Conservation (phyloP, 345 rosid species). For the Lepidium didymum region DNA sequence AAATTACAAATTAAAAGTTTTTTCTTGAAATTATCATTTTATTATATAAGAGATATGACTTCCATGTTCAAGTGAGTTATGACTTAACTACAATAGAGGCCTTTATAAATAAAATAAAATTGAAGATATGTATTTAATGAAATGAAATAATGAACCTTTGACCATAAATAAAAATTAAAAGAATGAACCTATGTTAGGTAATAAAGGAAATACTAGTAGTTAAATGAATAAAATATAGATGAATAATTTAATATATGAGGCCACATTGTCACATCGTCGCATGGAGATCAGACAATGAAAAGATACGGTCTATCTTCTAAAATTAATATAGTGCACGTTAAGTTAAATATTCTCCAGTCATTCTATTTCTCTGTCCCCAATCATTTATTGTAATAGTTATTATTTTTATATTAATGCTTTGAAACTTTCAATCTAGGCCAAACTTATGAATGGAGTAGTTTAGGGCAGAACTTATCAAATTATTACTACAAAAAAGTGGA, state of each 20-base stretch:
- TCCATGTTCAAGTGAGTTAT: too few relatives aligned
- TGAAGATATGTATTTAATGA: too few relatives aligned
- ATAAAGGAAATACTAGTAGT: background rate
- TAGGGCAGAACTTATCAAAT: background rate
- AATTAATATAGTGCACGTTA: conserved; percentile 6
- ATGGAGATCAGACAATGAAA: conserved; percentile 9
- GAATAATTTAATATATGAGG: background rate
- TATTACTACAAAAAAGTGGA: too few relatives aligned
- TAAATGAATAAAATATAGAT: background rate
- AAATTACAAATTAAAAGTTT: too few relatives aligned
- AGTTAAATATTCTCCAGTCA: conserved; percentile 14
- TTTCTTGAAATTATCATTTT: too few relatives aligned
- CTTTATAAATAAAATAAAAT: too few relatives aligned
- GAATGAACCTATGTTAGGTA: background rate
- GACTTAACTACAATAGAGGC: too few relatives aligned
- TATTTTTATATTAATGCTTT: background rate
- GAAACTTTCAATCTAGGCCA: background rate
- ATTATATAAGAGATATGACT: too few relatives aligned
- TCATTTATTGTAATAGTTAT: background rate
- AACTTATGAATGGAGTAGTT: background rate
- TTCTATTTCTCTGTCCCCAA: background rate
- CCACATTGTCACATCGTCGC: conserved; percentile 1
- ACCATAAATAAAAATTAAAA: too few relatives aligned
- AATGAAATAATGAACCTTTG: too few relatives aligned
- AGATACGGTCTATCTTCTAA: conserved; percentile 6